Percentiles rank a stretch among this genome's conserved stretches.
Conservation (phyloP, 441 rosid genomes). For the Jatropha multifida region DNA sequence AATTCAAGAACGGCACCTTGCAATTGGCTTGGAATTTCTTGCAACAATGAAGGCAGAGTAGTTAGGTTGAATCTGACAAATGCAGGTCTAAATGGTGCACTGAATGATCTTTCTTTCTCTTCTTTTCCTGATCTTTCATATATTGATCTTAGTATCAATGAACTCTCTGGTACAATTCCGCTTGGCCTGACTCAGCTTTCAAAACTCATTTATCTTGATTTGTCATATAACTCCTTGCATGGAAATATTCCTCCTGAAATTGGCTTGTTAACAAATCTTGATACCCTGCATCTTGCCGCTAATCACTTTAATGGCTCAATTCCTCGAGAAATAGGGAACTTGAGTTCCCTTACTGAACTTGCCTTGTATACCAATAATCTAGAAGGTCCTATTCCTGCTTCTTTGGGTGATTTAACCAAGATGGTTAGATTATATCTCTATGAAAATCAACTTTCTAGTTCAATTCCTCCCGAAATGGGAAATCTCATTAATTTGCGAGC, state of each 20-base stretch:
- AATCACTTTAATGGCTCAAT: constrained; percentile 39
- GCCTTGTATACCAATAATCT: constrained; percentile 26
- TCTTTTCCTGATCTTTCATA: constrained; percentile 31
- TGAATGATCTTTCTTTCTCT: constrained; percentile 26
- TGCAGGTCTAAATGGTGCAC: constrained; percentile 32
- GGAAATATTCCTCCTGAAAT: constrained; percentile 38
- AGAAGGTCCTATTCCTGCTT: constrained; percentile 36
- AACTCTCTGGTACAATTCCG: constrained; percentile 33
- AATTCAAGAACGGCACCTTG: constrained; percentile 18
- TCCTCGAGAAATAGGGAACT: constrained; percentile 33
- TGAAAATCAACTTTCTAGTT: constrained; percentile 32
- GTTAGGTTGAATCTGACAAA: constrained; percentile 31
- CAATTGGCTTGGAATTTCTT: constrained; percentile 38
- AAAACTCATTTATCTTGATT: constrained; percentile 38
- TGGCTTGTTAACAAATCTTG: constrained; percentile 29
- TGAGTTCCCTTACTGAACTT: constrained; percentile 27
- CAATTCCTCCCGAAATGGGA: constrained; percentile 41
- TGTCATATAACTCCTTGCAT: constrained; percentile 25
- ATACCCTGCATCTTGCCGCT: constrained; percentile 23
- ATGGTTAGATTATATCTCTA: constrained; percentile 21
- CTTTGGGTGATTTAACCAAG: constrained; percentile 32
- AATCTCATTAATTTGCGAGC: constrained; percentile 26
- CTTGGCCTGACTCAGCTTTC: constrained; percentile 28
- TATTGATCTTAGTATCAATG: constrained; percentile 30
- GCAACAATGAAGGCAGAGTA: constrained; percentile 25